Conservation (phyloP, 306 rosid species). For the Luffa aegyptiaca region DNA sequence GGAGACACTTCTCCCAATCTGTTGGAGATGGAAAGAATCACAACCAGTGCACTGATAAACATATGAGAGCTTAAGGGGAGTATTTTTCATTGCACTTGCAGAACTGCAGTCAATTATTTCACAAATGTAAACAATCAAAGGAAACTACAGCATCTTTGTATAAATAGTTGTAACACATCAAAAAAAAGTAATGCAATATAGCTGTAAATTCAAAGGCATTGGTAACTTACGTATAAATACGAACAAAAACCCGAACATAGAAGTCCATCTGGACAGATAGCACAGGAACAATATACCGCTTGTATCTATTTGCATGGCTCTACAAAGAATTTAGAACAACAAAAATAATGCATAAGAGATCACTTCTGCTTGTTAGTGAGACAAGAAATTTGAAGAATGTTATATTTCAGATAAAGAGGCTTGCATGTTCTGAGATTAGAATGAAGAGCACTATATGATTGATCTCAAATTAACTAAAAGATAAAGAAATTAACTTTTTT, state of each 20-base stretch:
- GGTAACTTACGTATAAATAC: slow-evolving; percentile 64
- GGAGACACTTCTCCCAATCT: slow-evolving; percentile 67
- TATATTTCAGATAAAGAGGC: background rate
- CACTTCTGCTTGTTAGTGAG: background rate
- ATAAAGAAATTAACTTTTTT: background rate
- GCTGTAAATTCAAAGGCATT: slow-evolving; percentile 1
- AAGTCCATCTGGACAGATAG: slow-evolving; percentile 89
- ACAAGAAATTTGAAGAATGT: background rate
- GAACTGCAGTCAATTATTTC: slow-evolving; percentile 58
- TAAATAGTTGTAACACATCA: background rate
- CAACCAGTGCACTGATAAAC: slow-evolving; percentile 96
- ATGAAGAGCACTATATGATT: background rate
- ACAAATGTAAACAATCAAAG: slow-evolving; percentile 16
- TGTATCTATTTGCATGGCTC: slow-evolving; percentile 99
- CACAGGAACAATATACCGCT: slow-evolving; percentile 91
- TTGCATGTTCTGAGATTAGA: background rate
- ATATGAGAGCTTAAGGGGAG: slow-evolving; percentile 93
- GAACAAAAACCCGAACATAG: slow-evolving; percentile 89
- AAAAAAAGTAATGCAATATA: background rate
- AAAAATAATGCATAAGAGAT: slow-evolving; percentile 1
- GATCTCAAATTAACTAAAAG: background rate
- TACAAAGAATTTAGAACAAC: slow-evolving; percentile 31
- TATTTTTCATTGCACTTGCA: slow-evolving; percentile 88
- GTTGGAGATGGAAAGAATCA: slow-evolving; percentile 93
- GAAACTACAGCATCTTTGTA: background rate